A percentile compares a stretch with the other conserved stretches of the same genome.
These are phyloP conservation scores for Brettanomyces nanus DNA, from an alignment of 805 yeast genomes.

Conservation along the genomic window DNA sequence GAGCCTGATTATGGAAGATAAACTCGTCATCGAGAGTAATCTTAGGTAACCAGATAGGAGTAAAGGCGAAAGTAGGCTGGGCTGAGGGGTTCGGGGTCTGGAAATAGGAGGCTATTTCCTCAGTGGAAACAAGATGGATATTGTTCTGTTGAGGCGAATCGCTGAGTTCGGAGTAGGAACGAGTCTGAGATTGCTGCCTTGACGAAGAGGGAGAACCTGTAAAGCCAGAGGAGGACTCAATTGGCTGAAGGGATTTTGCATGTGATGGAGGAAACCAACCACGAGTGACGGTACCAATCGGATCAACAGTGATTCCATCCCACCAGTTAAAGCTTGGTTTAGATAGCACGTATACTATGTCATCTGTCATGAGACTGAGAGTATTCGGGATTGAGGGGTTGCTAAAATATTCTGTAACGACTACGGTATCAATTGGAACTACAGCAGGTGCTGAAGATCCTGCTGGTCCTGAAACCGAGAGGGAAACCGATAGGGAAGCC, in stretches of 20 bases:
- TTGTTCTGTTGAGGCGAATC: constrained; percentile 3
- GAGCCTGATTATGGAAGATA: constrained; percentile 50
- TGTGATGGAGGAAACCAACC: constrained; percentile 75
- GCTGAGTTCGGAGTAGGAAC: not conserved
- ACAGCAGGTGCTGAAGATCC: not conserved
- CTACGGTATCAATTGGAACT: constrained; percentile 33
- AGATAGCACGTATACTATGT: constrained; percentile 58
- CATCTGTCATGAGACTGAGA: constrained; percentile 53
- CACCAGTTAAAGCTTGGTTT: constrained; percentile 73
- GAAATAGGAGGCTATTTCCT: constrained; percentile 22
- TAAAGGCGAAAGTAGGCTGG: constrained; percentile 22
- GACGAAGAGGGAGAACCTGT: not conserved
- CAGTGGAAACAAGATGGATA: constrained; percentile 16
- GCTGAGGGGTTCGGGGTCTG: constrained; percentile 13
- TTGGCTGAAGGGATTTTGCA: not conserved
- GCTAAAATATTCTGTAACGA: constrained; percentile 48
- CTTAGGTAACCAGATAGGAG: constrained; percentile 55
- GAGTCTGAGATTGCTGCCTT: constrained; percentile 22
- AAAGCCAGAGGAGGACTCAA: not conserved
- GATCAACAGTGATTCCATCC: constrained; percentile 58
- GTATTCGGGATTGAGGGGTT: constrained; percentile 41
- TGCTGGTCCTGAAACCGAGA: too few species aligned
- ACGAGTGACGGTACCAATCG: constrained; percentile 38
- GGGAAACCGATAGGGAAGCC: too few species aligned
- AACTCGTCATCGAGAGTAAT: constrained; percentile 47